phyloP scores from a whole-genome alignment of 1,284 basidiomycete genomes.

The Phlebopus sp. region DNA sequence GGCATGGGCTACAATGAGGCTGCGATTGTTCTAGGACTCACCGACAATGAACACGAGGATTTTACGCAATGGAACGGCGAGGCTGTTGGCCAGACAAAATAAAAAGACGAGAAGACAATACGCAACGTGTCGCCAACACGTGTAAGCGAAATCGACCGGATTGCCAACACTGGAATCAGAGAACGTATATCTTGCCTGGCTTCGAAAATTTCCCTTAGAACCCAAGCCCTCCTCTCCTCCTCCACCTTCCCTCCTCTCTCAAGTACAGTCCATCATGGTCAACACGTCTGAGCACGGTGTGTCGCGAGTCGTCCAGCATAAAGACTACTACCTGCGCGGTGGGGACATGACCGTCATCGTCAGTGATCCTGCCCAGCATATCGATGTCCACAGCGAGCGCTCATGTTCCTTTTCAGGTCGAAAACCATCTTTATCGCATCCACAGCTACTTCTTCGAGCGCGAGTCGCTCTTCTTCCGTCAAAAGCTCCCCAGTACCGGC shows the following conservation, averaged over 20 bases:
- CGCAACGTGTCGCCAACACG: conserved; percentile 39
- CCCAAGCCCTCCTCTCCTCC: conserved; percentile 27
- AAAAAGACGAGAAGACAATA: conserved; percentile 19
- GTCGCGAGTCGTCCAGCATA: conserved; percentile 32
- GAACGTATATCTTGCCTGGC: conserved; percentile 34
- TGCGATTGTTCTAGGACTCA: conserved; percentile 3
- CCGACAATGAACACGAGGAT: conserved; percentile 11
- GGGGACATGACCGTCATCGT: conserved; percentile 57
- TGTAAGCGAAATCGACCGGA: conserved; percentile 30
- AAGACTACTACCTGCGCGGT: conserved; percentile 49
- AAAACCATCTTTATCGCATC: conserved; percentile 44
- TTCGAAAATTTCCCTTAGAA: conserved; percentile 34
- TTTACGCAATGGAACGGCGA: conserved; percentile 28
- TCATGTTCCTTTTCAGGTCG: conserved; percentile 36
- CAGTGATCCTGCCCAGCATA: conserved; percentile 23
- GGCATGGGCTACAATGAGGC: conserved; percentile 1
- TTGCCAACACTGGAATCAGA: conserved; percentile 26
- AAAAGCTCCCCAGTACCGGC: conserved; percentile 35
- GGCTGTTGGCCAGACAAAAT: conserved; percentile 11
- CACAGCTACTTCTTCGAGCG: conserved; percentile 59
- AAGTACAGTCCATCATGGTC: conserved; percentile 22
- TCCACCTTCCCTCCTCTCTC: conserved; percentile 24
- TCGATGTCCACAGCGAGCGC: conserved; percentile 8
- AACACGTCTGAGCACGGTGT: conserved; percentile 25
- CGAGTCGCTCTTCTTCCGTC: conserved; percentile 53